These are phyloP conservation scores for Chamaenerion angustifolium DNA, from an alignment of 345 rosid species.

Conservation along the genomic window DNA sequence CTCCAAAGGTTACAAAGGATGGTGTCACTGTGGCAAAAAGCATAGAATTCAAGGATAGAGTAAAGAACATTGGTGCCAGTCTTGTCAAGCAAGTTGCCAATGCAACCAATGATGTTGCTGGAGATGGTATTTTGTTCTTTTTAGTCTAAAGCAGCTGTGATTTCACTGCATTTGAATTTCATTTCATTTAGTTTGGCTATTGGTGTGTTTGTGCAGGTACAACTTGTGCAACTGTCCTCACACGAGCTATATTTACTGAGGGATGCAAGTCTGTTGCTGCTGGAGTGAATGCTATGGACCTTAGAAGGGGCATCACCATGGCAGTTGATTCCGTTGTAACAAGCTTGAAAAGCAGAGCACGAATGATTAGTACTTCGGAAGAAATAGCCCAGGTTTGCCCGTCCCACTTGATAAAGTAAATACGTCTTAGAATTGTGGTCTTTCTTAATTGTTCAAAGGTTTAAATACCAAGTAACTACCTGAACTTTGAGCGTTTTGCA, in stretches of 20 bases:
- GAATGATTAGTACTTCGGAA: slow-evolving; percentile 94
- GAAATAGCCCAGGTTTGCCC: slow-evolving; percentile 80
- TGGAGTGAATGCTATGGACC: slow-evolving; percentile 90
- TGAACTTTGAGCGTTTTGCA: no score
- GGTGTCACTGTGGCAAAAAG: slow-evolving; percentile 98
- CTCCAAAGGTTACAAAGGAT: slow-evolving; percentile 95
- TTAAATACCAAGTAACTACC: no score
- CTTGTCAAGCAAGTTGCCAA: slow-evolving; percentile 98
- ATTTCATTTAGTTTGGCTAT: not conserved
- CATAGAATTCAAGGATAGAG: slow-evolving; percentile 75
- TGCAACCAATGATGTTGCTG: slow-evolving; percentile 89
- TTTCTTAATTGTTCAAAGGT: no score
- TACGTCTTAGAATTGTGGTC: not conserved
- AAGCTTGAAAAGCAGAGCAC: slow-evolving; percentile 74
- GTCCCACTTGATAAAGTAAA: not conserved
- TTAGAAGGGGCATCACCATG: slow-evolving; percentile 79
- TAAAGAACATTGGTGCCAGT: slow-evolving; percentile 93
- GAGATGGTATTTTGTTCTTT: slow-evolving; percentile 38
- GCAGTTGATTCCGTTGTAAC: slow-evolving; percentile 88
- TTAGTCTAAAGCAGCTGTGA: not conserved
- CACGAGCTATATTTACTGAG: slow-evolving; percentile 73
- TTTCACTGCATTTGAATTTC: not conserved
- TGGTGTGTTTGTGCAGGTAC: slow-evolving; percentile 37
- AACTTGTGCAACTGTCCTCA: slow-evolving; percentile 87
- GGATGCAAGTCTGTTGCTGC: slow-evolving; percentile 98